phyloP scores from a whole-genome alignment of 2,329 filamentous ascomycete genomes.

The Venturiaceae sp. region DNA sequence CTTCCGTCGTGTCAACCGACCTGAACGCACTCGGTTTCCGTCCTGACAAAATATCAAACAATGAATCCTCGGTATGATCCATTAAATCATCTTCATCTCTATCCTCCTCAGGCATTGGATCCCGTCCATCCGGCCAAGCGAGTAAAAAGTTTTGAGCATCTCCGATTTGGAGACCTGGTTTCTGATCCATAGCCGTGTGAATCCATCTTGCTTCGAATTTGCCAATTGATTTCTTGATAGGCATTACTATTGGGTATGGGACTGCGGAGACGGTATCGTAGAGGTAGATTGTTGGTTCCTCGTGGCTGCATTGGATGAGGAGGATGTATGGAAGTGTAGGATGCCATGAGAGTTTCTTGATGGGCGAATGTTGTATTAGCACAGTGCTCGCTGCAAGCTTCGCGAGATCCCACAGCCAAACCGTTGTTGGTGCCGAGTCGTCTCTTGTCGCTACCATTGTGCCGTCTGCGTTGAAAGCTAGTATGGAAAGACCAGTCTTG shows the following conservation, averaged over 20 bases:
- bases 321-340: slow-evolving; percentile 24
- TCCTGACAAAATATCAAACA: slow-evolving; percentile 38
- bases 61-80: slow-evolving; percentile 30
- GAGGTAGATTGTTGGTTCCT: slow-evolving; percentile 29
- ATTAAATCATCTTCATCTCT: slow-evolving; percentile 18
- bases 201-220: slow-evolving; percentile 21
- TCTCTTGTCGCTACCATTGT: slow-evolving; percentile 27
- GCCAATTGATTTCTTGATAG: slow-evolving; percentile 12
- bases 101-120: slow-evolving; percentile 17
- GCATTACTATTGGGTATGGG: slow-evolving; percentile 10
- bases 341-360: slow-evolving; percentile 35
- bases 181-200: slow-evolving; percentile 17
- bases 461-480: slow-evolving; percentile 25
- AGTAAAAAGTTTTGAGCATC: slow-evolving; percentile 28
- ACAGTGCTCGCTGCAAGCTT: slow-evolving; percentile 28
- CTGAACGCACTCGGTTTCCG: slow-evolving; percentile 16
- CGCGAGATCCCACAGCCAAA: slow-evolving; percentile 37
- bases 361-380: slow-evolving; percentile 33
- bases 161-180: slow-evolving; percentile 23
- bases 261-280: slow-evolving; percentile 18
- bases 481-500: slow-evolving; percentile 26
- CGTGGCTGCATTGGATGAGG: slow-evolving; percentile 31
- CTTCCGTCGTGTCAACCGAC: neutral
- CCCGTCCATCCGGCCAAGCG: slow-evolving; percentile 31
- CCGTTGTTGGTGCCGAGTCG: slow-evolving; percentile 30